phyloP scores from a whole-genome alignment of 2,329 filamentous ascomycete genomes.

The Fusarium irregulare region DNA sequence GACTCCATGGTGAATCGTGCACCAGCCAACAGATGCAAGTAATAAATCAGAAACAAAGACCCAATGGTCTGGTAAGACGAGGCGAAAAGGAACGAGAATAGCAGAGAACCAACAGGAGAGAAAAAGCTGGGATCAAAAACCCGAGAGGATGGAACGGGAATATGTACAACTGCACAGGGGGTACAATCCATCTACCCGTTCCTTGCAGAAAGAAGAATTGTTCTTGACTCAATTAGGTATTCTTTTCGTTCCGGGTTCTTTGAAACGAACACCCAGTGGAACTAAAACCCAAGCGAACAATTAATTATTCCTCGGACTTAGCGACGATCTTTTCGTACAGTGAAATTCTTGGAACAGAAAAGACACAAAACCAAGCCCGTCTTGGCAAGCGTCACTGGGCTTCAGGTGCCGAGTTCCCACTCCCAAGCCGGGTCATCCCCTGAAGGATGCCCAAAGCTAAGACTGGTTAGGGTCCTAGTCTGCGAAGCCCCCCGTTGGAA shows the following conservation, averaged over 20 bases:
- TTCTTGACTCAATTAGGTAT: background rate
- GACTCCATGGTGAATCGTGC: conserved; percentile 19
- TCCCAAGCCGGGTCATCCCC: background rate
- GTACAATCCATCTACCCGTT: too few species aligned
- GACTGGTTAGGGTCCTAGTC: background rate
- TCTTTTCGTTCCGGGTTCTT: background rate
- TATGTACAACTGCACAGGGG: conserved; percentile 20
- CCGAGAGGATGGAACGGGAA: conserved; percentile 8
- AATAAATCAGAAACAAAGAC: background rate
- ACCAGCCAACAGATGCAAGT: background rate
- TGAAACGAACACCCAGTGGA: background rate
- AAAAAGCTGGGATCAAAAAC: background rate
- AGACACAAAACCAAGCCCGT: background rate
- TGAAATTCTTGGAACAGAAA: background rate
- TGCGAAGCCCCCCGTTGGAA: background rate
- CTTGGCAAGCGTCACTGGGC: background rate
- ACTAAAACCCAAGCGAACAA: background rate
- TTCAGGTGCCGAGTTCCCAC: background rate
- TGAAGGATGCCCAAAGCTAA: background rate
- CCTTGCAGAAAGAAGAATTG: too few species aligned
- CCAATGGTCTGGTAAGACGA: background rate
- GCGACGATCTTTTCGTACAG: background rate
- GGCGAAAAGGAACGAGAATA: background rate
- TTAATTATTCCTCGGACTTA: background rate
- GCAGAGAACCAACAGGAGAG: background rate